Conservation (phyloP, 805 yeast species). For the Teunomyces aglyptinius region DNA sequence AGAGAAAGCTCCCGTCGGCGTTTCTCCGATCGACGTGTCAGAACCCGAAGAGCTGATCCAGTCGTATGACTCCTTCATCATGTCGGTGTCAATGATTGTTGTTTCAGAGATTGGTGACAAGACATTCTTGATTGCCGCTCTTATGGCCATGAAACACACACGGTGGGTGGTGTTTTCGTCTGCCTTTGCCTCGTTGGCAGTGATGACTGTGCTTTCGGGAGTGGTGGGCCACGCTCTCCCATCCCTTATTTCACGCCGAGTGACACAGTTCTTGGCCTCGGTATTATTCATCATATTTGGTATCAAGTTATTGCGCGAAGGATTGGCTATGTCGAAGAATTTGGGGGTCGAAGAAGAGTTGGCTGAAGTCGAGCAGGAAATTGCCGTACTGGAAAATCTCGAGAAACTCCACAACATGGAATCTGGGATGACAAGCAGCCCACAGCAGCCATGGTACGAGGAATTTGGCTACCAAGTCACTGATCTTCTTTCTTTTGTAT, state of each 20-base stretch:
- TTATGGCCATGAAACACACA: constrained; percentile 96
- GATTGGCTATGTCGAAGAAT: constrained; percentile 72
- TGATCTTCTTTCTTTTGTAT: constrained; percentile 57
- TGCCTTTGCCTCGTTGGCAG: constrained; percentile 76
- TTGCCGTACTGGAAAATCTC: constrained; percentile 61
- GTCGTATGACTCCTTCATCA: constrained; percentile 55
- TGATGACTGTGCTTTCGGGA: constrained; percentile 93
- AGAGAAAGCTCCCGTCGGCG: neutral
- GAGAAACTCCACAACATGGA: constrained; percentile 56
- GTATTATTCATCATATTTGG: constrained; percentile 82
- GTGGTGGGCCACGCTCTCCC: constrained; percentile 91
- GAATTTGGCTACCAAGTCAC: constrained; percentile 41
- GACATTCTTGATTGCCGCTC: constrained; percentile 93
- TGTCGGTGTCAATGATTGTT: constrained; percentile 87
- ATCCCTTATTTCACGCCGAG: constrained; percentile 69
- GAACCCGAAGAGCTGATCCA: constrained; percentile 1
- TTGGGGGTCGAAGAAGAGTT: constrained; percentile 92
- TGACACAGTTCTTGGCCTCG: constrained; percentile 82
- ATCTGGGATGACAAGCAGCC: constrained; percentile 38
- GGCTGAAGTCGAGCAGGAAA: constrained; percentile 95
- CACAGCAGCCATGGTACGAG: constrained; percentile 21
- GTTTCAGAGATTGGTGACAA: constrained; percentile 98
- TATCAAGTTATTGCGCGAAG: constrained; percentile 71
- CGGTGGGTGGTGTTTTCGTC: constrained; percentile 83
- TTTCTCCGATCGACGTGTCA: neutral